Evolutionary conservation across 2,329 filamentous ascomycete species (phyloP), one percentile per base, ranked within the genome.

Genomic region (Aspergillus hiratsukae): DNA sequence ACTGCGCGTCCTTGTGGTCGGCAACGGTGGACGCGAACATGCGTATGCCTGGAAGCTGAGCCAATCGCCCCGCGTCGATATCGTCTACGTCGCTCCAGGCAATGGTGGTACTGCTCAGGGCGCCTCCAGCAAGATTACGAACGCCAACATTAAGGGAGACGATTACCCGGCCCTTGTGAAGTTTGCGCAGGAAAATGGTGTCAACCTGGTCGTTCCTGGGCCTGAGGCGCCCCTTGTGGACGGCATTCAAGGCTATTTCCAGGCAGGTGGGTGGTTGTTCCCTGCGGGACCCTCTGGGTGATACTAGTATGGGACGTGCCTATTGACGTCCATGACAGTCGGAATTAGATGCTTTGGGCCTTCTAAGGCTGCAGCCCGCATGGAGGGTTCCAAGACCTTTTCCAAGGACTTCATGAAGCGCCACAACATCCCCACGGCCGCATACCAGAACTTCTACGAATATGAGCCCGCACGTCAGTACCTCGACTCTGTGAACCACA

Each of bases 401-500:
- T 91, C 90, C 60, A 99, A 99, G 73, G 92, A 97, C 74, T 97
- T 97, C 71, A 99, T 97, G 94, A 87, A 89, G 75, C 86, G 87
- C 63, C 86, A 96, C 76, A 83, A 83, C 67, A 96, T 99, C 66
- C 92, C 93, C 40, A 97, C 94, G 1, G 94, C 94, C 17, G 85
- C 84, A 41, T 97, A 96, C 77, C 85, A 88, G 73, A 97, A 95
- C 78, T 97, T 97, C 71, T 85, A 81, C 72, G 82, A 89, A 66
- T 92, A 89, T 74, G 83, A 87, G 54, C 78, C 84, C 49, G 91
- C 91, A 14, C 79, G 81, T 63, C 77, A 84, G 64, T 95, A 97
- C 71, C 78, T 97, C 52, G 86, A 91, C 62, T 80, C 75, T 7
- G 78, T 92, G 49, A 73, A 79, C 51, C 87, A 94, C 72, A 81